Conservation (phyloP, 257 asterid species). For the Rhazya stricta region DNA sequence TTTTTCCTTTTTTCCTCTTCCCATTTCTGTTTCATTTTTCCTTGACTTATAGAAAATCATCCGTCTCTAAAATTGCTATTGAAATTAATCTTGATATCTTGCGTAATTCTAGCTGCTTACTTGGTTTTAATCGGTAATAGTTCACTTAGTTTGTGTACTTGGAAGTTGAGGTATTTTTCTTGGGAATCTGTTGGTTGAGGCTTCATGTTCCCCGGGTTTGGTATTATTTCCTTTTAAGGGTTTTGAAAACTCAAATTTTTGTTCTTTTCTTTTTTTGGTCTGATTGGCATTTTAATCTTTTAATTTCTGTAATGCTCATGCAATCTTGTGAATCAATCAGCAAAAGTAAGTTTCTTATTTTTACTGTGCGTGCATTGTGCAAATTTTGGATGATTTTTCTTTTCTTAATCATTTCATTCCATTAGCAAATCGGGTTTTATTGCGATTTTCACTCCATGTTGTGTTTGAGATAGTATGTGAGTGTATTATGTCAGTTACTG, state of each 20-base stretch:
- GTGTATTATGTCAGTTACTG: slow-evolving; percentile 46
- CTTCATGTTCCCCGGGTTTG: not conserved
- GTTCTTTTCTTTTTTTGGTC: not conserved
- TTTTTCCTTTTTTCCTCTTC: not conserved
- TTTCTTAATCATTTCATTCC: not conserved
- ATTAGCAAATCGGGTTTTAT: not conserved
- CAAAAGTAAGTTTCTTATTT: not conserved
- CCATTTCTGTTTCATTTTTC: too few relatives aligned
- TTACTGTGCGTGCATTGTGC: not conserved
- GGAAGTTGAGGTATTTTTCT: not conserved
- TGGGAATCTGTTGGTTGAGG: not conserved
- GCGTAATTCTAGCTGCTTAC: not conserved
- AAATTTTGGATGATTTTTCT: not conserved
- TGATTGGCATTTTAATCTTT: not conserved
- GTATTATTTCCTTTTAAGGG: not conserved
- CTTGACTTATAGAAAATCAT: not conserved
- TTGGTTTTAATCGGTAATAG: not conserved
- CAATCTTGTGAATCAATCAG: not conserved
- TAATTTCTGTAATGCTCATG: not conserved
- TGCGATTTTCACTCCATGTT: not conserved
- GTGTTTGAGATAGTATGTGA: not conserved
- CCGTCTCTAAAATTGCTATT: not conserved
- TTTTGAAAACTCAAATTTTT: not conserved
- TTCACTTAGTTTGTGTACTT: not conserved
- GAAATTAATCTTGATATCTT: not conserved